phyloP scores from a whole-genome alignment of 2,329 filamentous ascomycete genomes.

The Sporothrix phasma region DNA sequence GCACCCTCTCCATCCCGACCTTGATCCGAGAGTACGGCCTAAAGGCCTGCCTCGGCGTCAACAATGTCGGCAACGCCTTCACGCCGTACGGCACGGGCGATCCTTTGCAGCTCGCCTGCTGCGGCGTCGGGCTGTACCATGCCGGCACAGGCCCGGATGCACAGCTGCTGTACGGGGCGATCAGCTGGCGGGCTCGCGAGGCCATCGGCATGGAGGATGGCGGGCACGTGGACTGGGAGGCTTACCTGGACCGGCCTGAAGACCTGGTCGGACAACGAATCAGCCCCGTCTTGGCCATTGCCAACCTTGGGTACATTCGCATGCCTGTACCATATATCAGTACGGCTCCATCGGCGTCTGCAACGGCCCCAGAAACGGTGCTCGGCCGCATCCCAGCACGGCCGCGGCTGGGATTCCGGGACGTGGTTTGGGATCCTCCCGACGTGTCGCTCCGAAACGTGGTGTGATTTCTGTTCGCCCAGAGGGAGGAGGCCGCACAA shows the following conservation, averaged over 20 bases:
- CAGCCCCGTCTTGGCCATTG: constrained; percentile 22
- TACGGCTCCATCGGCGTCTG: no score
- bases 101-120: constrained; percentile 51
- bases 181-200: constrained; percentile 28
- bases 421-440: constrained; percentile 32
- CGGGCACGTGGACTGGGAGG: neutral
- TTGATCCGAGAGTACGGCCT: constrained; percentile 50
- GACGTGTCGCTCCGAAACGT: constrained; percentile 18
- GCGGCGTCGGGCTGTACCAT: constrained; percentile 58
- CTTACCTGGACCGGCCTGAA: neutral
- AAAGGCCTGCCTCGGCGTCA: constrained; percentile 53
- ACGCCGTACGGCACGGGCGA: constrained; percentile 60
- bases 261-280: neutral
- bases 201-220: constrained; percentile 25
- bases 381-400: constrained; percentile 20
- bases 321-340: no score
- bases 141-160: constrained; percentile 51
- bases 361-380: neutral
- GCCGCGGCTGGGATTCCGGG: constrained; percentile 25
- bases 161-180: constrained; percentile 40
- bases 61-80: constrained; percentile 67
- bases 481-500: neutral
- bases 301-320: constrained; percentile 21
- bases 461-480: constrained; percentile 22
- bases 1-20: constrained; percentile 51